phyloP scores from a whole-genome alignment of 768 basidiomycete species.

The Porpolomopsis calyptriformis region DNA sequence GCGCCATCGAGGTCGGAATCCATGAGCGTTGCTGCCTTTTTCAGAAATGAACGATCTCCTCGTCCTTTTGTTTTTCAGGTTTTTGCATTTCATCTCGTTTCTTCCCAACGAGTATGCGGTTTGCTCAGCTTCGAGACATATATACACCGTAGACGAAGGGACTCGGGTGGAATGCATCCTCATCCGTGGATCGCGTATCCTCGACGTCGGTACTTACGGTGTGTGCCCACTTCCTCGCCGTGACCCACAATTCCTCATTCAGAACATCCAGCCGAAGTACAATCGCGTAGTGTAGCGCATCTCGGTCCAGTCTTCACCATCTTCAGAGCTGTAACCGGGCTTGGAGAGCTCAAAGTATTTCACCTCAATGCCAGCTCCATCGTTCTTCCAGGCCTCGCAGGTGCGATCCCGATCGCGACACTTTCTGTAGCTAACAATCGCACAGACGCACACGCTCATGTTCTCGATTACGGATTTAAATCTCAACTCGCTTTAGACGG shows the following conservation, averaged over 20 bases:
- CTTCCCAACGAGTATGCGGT: conserved; percentile 32
- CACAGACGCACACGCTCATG: conserved; percentile 72
- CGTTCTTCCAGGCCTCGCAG: conserved; percentile 65
- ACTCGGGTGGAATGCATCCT: conserved; percentile 54
- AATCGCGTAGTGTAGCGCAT: neutral
- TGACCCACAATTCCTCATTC: neutral
- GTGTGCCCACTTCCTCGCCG: conserved; percentile 9
- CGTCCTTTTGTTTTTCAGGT: neutral
- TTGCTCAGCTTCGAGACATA: conserved; percentile 40
- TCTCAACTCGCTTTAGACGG: conserved; percentile 53
- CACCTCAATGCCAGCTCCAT: conserved; percentile 26
- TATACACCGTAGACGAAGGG: conserved; percentile 60
- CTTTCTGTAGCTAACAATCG: neutral
- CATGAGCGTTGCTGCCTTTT: neutral
- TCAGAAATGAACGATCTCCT: conserved; percentile 2
- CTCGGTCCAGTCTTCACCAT: neutral
- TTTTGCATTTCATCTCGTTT: neutral
- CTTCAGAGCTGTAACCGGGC: neutral
- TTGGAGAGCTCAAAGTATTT: conserved; percentile 7
- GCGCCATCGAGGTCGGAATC: neutral
- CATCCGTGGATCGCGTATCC: conserved; percentile 37
- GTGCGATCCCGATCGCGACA: conserved; percentile 23
- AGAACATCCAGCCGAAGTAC: neutral
- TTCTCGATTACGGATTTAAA: conserved; percentile 65
- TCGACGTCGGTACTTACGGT: conserved; percentile 41